Conservation (phyloP, 2,329 filamentous ascomycete species). For the Xylariaceae sp. region DNA sequence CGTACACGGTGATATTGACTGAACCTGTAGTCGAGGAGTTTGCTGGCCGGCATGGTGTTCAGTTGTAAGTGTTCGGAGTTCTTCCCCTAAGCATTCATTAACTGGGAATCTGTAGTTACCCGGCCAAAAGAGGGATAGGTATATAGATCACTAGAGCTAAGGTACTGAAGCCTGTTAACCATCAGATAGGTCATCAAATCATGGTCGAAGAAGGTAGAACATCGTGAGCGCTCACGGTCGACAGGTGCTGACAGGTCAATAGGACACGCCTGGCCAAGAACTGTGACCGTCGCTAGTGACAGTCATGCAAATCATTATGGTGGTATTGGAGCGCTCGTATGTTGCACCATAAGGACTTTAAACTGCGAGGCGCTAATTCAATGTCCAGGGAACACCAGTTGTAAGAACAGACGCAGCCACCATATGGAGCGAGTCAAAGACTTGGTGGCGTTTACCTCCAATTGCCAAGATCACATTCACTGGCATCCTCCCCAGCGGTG, state of each 20-base stretch:
- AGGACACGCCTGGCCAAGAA: conserved; percentile 80
- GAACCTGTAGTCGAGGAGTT: conserved; percentile 88
- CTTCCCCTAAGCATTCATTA: too few species aligned
- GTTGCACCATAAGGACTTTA: too few species aligned
- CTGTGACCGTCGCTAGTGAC: conserved; percentile 79
- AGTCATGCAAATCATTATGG: conserved; percentile 85
- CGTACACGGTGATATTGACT: too few species aligned
- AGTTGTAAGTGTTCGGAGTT: too few species aligned
- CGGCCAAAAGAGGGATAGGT: too few species aligned
- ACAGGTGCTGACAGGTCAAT: not conserved
- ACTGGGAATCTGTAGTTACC: too few species aligned
- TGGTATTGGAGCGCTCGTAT: conserved; percentile 68
- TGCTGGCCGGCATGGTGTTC: conserved; percentile 75
- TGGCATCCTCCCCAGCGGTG: conserved; percentile 76
- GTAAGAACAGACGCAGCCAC: conserved; percentile 87
- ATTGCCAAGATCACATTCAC: conserved; percentile 80
- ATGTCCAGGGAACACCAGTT: conserved; percentile 69
- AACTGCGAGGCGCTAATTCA: not conserved
- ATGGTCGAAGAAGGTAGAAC: conserved; percentile 83
- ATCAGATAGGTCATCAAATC: conserved; percentile 89
- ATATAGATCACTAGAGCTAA: too few species aligned
- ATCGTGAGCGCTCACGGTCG: not conserved
- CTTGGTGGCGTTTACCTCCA: conserved; percentile 89
- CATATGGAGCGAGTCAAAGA: conserved; percentile 82
- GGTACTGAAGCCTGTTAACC: conserved; percentile 74